Percentiles rank a stretch among this genome's conserved stretches.
These are phyloP conservation scores for Fraxinus nigra DNA, from an alignment of 305 asterid species.

Conservation along the genomic window DNA sequence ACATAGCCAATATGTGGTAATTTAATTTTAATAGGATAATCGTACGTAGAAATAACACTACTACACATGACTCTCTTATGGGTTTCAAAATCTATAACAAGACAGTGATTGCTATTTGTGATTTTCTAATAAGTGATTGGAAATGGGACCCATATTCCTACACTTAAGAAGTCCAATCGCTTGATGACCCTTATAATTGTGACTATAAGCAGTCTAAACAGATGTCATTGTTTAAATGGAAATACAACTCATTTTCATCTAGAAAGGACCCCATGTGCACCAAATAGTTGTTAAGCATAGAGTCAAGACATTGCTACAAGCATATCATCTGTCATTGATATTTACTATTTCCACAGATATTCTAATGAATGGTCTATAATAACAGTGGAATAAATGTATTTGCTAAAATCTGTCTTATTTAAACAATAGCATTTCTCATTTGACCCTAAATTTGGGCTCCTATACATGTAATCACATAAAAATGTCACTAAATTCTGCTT, in stretches of 20 bases:
- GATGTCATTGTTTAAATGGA: too few species aligned
- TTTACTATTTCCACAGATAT: not conserved
- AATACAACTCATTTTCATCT: not conserved
- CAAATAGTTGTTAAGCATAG: not conserved
- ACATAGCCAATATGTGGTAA: too few species aligned
- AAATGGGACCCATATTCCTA: too few species aligned
- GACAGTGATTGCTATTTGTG: too few species aligned
- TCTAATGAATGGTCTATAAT: not conserved
- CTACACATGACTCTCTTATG: too few species aligned
- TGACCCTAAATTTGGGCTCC: not conserved
- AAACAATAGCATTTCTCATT: not conserved
- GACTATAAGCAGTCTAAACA: too few species aligned
- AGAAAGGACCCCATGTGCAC: not conserved
- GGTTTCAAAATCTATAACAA: too few species aligned
- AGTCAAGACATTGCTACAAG: not conserved
- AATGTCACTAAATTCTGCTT: not conserved
- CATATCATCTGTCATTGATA: not conserved
- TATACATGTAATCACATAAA: not conserved
- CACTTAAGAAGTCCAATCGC: too few species aligned
- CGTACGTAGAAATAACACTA: too few species aligned
- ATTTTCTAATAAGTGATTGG: too few species aligned
- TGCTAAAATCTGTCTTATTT: not conserved
- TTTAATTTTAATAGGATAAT: too few species aligned
- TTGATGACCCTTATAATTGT: too few species aligned
- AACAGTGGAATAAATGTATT: not conserved